phyloP scores from a whole-genome alignment of 179 eudicot genomes.

The Vitellaria paradoxa region DNA sequence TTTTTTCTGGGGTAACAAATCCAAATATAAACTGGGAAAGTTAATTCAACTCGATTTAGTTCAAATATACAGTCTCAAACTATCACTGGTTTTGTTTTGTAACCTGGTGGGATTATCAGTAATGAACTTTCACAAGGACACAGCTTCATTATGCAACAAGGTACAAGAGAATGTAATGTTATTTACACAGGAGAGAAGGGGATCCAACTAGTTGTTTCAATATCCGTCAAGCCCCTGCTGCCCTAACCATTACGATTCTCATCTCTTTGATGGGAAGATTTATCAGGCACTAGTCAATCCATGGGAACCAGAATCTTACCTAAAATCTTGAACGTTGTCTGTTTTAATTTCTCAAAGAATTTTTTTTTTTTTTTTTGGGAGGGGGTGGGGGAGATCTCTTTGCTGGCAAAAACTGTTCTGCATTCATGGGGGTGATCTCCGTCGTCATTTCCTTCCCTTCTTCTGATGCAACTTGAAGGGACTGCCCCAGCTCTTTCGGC shows the following conservation, averaged over 20 bases:
- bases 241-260: not conserved
- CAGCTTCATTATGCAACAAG: not conserved
- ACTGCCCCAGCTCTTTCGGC: constrained; percentile 85
- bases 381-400: not conserved
- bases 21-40: no score
- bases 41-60: no score
- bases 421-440: constrained; percentile 56
- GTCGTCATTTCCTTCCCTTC: constrained; percentile 69
- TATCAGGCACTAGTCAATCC: not conserved
- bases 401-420: constrained; percentile 4
- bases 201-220: not conserved
- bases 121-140: no score
- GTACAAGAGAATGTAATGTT: not conserved
- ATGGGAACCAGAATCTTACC: not conserved
- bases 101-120: no score
- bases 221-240: not conserved
- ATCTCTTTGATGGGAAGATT: constrained; percentile 2
- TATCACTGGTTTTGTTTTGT: no score
- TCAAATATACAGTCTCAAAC: no score
- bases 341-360: not conserved
- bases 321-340: not conserved
- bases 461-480: constrained; percentile 80
- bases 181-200: not conserved
- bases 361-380: no score
- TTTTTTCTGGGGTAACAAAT: no score